Evolutionary conservation across 2,329 filamentous ascomycete species (phyloP).

Genomic region (Colletotrichum horii): DNA sequence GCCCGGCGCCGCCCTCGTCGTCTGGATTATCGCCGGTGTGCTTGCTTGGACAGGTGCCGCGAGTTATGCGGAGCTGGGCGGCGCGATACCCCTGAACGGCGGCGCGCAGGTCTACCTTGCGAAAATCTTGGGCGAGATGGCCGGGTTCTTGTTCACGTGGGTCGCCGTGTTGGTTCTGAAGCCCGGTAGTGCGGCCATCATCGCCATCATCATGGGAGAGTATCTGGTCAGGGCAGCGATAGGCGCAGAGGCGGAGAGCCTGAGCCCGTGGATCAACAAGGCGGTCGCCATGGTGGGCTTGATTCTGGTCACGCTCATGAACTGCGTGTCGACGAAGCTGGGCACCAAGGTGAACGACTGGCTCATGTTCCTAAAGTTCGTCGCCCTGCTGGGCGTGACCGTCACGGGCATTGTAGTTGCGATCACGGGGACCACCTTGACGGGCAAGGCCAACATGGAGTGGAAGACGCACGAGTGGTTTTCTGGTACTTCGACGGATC

Average conservation of each 20-base stretch:
- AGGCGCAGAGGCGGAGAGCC: slow-evolving; percentile 81
- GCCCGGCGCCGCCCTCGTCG: slow-evolving; percentile 85
- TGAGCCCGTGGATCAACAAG: slow-evolving; percentile 91
- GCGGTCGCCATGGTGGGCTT: slow-evolving; percentile 80
- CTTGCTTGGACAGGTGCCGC: slow-evolving; percentile 95
- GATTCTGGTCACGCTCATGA: slow-evolving; percentile 78
- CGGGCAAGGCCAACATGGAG: slow-evolving; percentile 76
- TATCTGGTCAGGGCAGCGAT: slow-evolving; percentile 90
- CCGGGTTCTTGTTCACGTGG: slow-evolving; percentile 96
- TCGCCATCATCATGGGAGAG: slow-evolving; percentile 97
- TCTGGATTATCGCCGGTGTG: slow-evolving; percentile 90
- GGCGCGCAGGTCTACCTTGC: slow-evolving; percentile 92
- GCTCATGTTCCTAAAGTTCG: slow-evolving; percentile 97
- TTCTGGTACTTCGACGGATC: slow-evolving; percentile 78
- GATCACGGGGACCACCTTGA: slow-evolving; percentile 79
- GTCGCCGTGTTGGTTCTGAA: slow-evolving; percentile 93
- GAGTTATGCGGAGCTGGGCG: slow-evolving; percentile 94
- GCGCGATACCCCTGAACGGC: slow-evolving; percentile 93
- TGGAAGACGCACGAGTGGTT: slow-evolving; percentile 94
- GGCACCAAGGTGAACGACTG: slow-evolving; percentile 87
- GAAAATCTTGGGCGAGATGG: slow-evolving; percentile 94
- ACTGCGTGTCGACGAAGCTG: slow-evolving; percentile 88
- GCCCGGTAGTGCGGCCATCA: slow-evolving; percentile 90
- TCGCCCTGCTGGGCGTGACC: slow-evolving; percentile 85
- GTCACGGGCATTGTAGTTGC: slow-evolving; percentile 90